phyloP scores from a whole-genome alignment of 768 basidiomycete genomes.

The Phallus indusiatus region DNA sequence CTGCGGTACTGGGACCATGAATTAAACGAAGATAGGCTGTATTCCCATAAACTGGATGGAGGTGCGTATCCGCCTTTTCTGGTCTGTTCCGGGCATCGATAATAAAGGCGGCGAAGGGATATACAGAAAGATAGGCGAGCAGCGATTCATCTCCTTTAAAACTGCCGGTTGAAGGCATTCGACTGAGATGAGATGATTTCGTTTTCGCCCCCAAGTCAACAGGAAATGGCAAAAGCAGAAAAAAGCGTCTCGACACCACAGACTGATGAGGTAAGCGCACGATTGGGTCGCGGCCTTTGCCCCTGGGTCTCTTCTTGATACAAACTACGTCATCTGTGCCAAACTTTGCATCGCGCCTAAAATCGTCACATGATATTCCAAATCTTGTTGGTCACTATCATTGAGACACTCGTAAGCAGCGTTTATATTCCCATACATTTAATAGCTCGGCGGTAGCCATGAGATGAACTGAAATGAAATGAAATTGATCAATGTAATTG shows the following conservation, averaged over 20 bases:
- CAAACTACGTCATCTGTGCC: neutral
- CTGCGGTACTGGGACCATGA: slow-evolving; percentile 8
- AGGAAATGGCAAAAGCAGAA: neutral
- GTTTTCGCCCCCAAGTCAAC: neutral
- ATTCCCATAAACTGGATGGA: slow-evolving; percentile 12
- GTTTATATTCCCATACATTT: too few relatives aligned
- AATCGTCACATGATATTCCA: too few relatives aligned
- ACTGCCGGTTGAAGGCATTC: neutral
- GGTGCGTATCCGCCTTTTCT: slow-evolving; percentile 7
- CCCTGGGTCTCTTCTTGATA: neutral
- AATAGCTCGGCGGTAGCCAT: too few relatives aligned
- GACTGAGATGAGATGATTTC: neutral
- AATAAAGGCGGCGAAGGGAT: slow-evolving; percentile 16
- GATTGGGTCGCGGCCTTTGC: neutral
- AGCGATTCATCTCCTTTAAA: neutral
- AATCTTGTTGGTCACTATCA: too few relatives aligned
- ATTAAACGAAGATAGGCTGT: slow-evolving; percentile 8
- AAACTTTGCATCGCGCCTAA: too few relatives aligned
- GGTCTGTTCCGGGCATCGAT: slow-evolving; percentile 6
- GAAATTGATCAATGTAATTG: too few relatives aligned
- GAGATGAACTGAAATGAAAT: too few relatives aligned
- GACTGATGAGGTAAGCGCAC: neutral
- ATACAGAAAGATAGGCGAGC: slow-evolving; percentile 7
- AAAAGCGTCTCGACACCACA: neutral
- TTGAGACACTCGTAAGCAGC: too few relatives aligned